A percentile compares a stretch with the other conserved stretches of the same genome.
phyloP scores from a whole-genome alignment of 768 basidiomycete species.

The Coprinopsis marcescibilis region DNA sequence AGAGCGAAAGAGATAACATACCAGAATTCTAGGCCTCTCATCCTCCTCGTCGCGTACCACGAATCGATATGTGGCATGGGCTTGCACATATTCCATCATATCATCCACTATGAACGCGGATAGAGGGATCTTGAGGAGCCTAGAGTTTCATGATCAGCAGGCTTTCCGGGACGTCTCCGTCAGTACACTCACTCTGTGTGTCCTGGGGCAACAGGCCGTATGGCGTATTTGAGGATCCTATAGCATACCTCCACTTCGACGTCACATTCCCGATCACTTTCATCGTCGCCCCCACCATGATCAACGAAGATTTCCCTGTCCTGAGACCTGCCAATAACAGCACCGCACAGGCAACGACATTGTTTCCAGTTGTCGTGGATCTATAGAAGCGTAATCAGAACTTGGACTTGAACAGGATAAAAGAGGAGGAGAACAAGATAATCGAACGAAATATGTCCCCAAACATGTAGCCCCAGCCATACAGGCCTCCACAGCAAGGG shows the following conservation, averaged over 20 bases:
- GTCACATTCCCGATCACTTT: no score
- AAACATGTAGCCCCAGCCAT: slow-evolving; percentile 86
- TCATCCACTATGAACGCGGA: slow-evolving; percentile 90
- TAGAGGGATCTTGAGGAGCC: slow-evolving; percentile 50
- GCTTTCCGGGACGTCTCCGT: slow-evolving; percentile 1
- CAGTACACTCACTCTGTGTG: slow-evolving; percentile 48
- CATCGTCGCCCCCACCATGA: no score
- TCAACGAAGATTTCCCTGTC: slow-evolving; percentile 30
- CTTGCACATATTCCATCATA: slow-evolving; percentile 85
- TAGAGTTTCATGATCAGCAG: slow-evolving; percentile 13
- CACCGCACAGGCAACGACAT: slow-evolving; percentile 79
- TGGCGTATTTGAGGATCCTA: slow-evolving; percentile 79
- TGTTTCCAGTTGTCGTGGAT: slow-evolving; percentile 57
- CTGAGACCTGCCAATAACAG: slow-evolving; percentile 68
- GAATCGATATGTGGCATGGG: slow-evolving; percentile 92
- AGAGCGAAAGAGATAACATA: slow-evolving; percentile 31
- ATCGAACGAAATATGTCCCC: slow-evolving; percentile 49
- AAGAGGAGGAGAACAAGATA: slow-evolving; percentile 10
- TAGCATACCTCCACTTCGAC: slow-evolving; percentile 39
- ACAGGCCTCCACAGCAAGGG: slow-evolving; percentile 63
- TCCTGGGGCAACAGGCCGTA: slow-evolving; percentile 58
- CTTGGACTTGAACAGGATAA: slow-evolving; percentile 10
- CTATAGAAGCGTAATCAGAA: slow-evolving; percentile 27
- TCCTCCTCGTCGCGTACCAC: slow-evolving; percentile 84
- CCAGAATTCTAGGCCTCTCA: slow-evolving; percentile 71